Percentiles rank a stretch among this genome's conserved stretches.
Evolutionary conservation across 1,284 basidiomycete species (phyloP).

Genomic region (Fomitopsis pinicola): DNA sequence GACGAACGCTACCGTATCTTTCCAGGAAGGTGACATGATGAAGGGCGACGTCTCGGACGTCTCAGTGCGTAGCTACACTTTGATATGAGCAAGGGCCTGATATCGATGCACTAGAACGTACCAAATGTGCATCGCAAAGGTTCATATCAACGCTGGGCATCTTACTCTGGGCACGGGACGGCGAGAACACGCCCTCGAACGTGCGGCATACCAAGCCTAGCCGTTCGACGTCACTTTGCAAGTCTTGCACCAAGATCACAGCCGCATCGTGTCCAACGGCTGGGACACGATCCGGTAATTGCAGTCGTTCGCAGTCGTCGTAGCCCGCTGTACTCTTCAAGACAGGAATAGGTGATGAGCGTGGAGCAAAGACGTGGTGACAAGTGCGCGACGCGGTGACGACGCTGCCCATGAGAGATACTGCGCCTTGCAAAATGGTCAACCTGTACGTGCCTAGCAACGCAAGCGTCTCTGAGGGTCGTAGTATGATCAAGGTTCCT

Average conservation of each 20-base stretch:
- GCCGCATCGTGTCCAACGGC: constrained; percentile 20
- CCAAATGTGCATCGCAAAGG: constrained; percentile 51
- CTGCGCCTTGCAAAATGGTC: constrained; percentile 48
- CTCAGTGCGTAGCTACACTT: constrained; percentile 33
- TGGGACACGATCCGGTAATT: constrained; percentile 11
- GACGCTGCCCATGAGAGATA: constrained; percentile 47
- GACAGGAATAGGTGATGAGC: constrained; percentile 61
- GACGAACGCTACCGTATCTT: constrained; percentile 34
- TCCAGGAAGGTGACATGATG: constrained; percentile 56
- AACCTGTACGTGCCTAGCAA: constrained; percentile 56
- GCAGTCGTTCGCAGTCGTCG: background rate
- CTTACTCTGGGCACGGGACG: constrained; percentile 32
- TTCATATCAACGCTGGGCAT: constrained; percentile 31
- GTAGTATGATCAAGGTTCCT: constrained; percentile 39
- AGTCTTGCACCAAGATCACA: constrained; percentile 50
- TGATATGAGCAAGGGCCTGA: constrained; percentile 2
- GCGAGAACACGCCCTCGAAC: constrained; percentile 56
- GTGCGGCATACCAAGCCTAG: constrained; percentile 57
- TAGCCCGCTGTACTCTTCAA: constrained; percentile 31
- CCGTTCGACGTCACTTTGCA: constrained; percentile 56
- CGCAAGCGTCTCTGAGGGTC: constrained; percentile 44
- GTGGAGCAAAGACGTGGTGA: constrained; percentile 59
- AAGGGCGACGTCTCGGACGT: constrained; percentile 45
- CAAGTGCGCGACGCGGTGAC: constrained; percentile 36
- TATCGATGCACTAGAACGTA: constrained; percentile 31